Conservation (phyloP, 441 rosid species). For the Populus tomentosa region DNA sequence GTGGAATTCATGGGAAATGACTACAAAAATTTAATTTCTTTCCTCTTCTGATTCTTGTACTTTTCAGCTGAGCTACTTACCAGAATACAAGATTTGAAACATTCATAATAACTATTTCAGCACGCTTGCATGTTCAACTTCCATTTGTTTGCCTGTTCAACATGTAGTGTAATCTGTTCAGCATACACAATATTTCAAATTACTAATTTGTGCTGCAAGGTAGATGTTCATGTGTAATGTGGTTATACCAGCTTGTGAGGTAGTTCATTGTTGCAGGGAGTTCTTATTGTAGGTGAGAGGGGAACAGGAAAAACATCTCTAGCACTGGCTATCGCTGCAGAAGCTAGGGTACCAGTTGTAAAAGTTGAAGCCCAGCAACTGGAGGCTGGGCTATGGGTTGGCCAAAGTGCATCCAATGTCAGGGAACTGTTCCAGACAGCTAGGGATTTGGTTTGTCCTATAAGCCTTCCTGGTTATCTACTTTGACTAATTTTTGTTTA, state of each 20-base stretch:
- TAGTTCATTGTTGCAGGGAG: slow-evolving; percentile 62
- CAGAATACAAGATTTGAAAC: not conserved
- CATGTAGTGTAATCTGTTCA: slow-evolving; percentile 11
- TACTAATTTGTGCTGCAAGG: not conserved
- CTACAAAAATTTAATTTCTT: not conserved
- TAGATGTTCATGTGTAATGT: not conserved
- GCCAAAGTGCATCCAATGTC: slow-evolving; percentile 97
- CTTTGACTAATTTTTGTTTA: not conserved
- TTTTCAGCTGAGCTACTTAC: not conserved
- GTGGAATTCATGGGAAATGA: not conserved
- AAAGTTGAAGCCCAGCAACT: slow-evolving; percentile 82
- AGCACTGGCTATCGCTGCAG: slow-evolving; percentile 95
- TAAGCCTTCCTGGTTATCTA: slow-evolving; percentile 19
- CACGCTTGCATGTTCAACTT: not conserved
- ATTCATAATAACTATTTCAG: not conserved
- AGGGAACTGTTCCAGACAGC: slow-evolving; percentile 98
- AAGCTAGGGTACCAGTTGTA: slow-evolving; percentile 96
- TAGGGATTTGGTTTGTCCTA: slow-evolving; percentile 73
- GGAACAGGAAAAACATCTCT: slow-evolving; percentile 96
- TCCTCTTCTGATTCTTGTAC: not conserved
- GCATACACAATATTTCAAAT: not conserved
- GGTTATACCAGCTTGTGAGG: slow-evolving; percentile 8
- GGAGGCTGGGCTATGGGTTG: slow-evolving; percentile 99
- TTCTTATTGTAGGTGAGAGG: slow-evolving; percentile 95
- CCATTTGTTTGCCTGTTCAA: not conserved